Evolutionary conservation across 805 yeast genomes (phyloP), one percentile per base, ranked within the genome.

Genomic region (Maudiozyma serrabonitensis): DNA sequence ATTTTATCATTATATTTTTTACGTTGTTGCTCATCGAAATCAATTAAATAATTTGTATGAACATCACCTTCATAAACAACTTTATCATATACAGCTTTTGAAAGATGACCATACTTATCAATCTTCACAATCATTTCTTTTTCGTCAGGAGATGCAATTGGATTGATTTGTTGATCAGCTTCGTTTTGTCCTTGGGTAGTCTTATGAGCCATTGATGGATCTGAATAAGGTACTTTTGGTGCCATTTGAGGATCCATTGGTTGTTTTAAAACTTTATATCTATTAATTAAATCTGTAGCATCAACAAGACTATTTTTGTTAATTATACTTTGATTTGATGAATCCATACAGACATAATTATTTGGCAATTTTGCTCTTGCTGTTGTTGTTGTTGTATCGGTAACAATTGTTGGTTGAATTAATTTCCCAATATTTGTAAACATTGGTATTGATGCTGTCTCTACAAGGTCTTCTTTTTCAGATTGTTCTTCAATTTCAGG

Each of bases 71-170:
- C 60, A 43, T 57, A 61, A 11, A 53, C 45, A 11, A 62, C 46
- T 45, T 56, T 55, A 45, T 65, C 68, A 47, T 60, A 59, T 4
- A 65, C 54, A 1, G 63, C 60, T 48, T 61, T 62, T 4, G 67
- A 60, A 11, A 65, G 43, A 46, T 58, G 51, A 8, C 64, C 63
- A 39, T 56, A 54, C 8, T 57, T 54, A 11, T 52, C 54, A 1
- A 62, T 56, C 31, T 56, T 60, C 8, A 63, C 62, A 4, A 65
- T 50, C 19, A 48, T 35, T 51, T 65, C 69, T 5, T 62, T 64
- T 21, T 62, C 59, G 16, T 63, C 59, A 4, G 66, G 65, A 15
- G 65, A 55, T 2, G 69, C 68, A 13, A 55, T 48, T 28, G 62
- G 64, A 34, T 35, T 34, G 4, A 34, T 25, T 28, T 19, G 45